Evolutionary conservation across 2,329 filamentous ascomycete genomes (phyloP).

Genomic region (Exophiala mesophila): DNA sequence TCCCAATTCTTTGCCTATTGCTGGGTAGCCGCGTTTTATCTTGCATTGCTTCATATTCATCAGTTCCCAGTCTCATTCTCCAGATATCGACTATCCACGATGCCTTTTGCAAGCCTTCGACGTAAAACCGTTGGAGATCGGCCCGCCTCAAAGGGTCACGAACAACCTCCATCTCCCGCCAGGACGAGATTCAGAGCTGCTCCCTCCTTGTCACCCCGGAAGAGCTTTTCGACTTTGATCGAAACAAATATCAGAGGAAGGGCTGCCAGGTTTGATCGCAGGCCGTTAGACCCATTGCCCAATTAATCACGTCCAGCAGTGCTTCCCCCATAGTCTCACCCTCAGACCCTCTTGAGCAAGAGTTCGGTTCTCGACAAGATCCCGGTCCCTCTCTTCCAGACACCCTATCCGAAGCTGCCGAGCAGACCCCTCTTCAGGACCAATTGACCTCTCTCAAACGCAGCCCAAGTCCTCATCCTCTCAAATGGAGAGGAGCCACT

Average conservation of each 20-base stretch:
- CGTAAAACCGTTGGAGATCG: conserved; percentile 7
- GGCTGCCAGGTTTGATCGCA: conserved; percentile 5
- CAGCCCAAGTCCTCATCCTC: conserved; percentile 18
- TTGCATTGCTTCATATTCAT: too few relatives aligned
- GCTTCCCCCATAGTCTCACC: conserved; percentile 1
- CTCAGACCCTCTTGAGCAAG: conserved; percentile 8
- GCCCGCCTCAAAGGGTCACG: not conserved
- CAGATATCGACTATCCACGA: conserved; percentile 24
- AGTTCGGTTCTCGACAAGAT: conserved; percentile 11
- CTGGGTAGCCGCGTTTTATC: too few relatives aligned
- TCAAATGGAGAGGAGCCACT: conserved; percentile 5
- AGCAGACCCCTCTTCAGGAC: not conserved
- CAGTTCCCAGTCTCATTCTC: too few relatives aligned
- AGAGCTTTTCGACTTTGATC: conserved; percentile 14
- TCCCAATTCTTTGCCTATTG: too few relatives aligned
- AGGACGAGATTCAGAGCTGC: conserved; percentile 10
- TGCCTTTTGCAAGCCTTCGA: conserved; percentile 18
- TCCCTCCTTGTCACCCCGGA: conserved; percentile 11
- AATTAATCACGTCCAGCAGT: conserved; percentile 3
- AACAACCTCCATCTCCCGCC: conserved; percentile 3
- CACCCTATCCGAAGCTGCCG: too few relatives aligned
- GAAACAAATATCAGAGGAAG: conserved; percentile 10
- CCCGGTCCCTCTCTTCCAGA: too few relatives aligned
- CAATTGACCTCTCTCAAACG: conserved; percentile 8
- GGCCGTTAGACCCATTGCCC: not conserved